These are phyloP conservation scores for Chlorella vulgaris DNA, from an alignment of 139 green algal species.

Conservation along the genomic window DNA sequence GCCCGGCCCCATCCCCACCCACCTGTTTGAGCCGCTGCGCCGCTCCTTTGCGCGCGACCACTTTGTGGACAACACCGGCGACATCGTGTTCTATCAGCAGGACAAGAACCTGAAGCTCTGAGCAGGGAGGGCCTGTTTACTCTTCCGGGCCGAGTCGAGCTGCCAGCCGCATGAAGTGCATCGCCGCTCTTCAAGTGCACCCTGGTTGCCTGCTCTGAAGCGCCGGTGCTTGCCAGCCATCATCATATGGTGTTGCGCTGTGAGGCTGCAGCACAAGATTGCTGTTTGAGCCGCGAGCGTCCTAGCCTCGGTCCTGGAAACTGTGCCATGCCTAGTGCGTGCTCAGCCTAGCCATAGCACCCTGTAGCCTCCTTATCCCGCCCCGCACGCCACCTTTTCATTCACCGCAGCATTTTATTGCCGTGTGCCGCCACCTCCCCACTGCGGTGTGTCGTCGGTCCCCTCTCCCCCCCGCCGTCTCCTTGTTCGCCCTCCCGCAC, in stretches of 20 bases:
- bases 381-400: background rate
- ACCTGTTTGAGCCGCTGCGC: slow-evolving; percentile 80
- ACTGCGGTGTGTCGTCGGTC: background rate
- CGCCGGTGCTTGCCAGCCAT: too few relatives aligned
- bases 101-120: slow-evolving; percentile 22
- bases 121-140: too few relatives aligned
- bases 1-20: slow-evolving; percentile 74
- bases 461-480: background rate
- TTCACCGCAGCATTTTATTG: background rate
- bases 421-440: background rate
- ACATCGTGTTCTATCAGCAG: slow-evolving; percentile 89
- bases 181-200: too few relatives aligned
- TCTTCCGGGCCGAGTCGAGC: background rate
- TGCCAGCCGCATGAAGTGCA: background rate
- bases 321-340: too few relatives aligned
- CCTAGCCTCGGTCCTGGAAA: too few relatives aligned
- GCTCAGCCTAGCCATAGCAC: too few relatives aligned
- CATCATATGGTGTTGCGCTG: too few relatives aligned
- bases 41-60: slow-evolving; percentile 85
- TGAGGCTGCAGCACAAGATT: too few relatives aligned
- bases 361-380: too few relatives aligned
- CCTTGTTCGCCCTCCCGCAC: background rate
- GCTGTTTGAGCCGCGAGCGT: too few relatives aligned
- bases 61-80: slow-evolving; percentile 75
- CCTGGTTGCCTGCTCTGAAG: too few relatives aligned